Evolutionary conservation across 2,329 filamentous ascomycete species (phyloP), one percentile per base, ranked within the genome.

Genomic region (Penicillium concentricum): DNA sequence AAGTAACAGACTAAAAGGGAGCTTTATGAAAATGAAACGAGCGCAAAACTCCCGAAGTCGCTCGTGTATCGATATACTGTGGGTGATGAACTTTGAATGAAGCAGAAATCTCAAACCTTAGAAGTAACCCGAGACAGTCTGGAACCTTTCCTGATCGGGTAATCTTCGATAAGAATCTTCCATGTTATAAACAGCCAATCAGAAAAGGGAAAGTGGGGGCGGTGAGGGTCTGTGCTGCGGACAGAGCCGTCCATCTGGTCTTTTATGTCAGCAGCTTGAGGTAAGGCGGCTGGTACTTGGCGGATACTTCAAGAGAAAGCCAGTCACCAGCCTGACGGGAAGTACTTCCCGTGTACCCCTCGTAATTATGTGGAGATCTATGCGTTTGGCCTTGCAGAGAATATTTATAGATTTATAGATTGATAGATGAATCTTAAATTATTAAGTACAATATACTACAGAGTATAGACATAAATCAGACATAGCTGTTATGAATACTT

Each of bases 21-120:
- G 78, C 75, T 81, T 82, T 83, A 68, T 72, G 53, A 49, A 59
- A 57, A 58, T 68, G 61, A 61, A 73, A 77, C 76, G 78, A 81
- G 78, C 81, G 80, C 81, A 82, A 83, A 83, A 80, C 80, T 79
- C 78, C 70, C 77, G 74, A 83, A 83, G 81, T 83, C 81, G 80
- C 80, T 80, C 79, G 76, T 72, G 58, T 61, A 46, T 42, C 57
- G 63, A 58, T 51, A 61, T 60, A 63, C 48, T 41, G 49, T 35
- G 20, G 20, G 30, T 24, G 49, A 26, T 24, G 51, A 54, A 24
- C n/a, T n/a, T n/a, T 55, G 39, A 41, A 51, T 39, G 56, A 50
- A 35, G 53, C 50, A 56, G 42, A 35, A 56, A 30, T 52, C 48
- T 56, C 26, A 41, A 20, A 46, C 32, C 15, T 35, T 16, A 8